Base-by-base conservation (phyloP, 228 moss, liverwort and hornwort genomes). In the Sphagnum fallax region DNA sequence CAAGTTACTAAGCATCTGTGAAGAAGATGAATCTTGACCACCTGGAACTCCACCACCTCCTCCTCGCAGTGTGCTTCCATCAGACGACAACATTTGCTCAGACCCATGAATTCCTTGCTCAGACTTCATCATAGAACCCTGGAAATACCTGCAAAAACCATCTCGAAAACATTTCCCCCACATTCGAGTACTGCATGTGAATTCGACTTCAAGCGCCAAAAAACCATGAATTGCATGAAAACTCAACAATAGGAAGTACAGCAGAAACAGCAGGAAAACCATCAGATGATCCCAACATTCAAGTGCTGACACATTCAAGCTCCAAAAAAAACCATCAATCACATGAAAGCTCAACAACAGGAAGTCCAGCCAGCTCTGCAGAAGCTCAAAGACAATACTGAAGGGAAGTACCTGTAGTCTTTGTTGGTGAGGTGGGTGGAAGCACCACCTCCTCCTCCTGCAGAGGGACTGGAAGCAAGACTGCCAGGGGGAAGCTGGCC, bases 1-100 rank as follows among this genome's bases (percentile, higher is more conserved):
- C 5, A 98, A 72, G 61, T 86, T 90, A 81, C 92, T 92, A 81
- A 98, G 71, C 15, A 92, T 88, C 61, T 93, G 91, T 32, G 32
- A 32, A 32, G 32, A 32, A 32, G 32, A 32, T 4, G 93, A 85
- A 69, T 98, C 93, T 79, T 93, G 92, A 32, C 32, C 32, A 32
- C 32, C 32, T 32, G 32, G 32, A 32, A 32, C 32, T 32, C 32
- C 32, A 32, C 32, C 32, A 61, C 92, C 88, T 11, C 91, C 67
- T 5, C 93, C 91, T 48, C 98, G 85, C 32, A 32, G 32, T 49
- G 94, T 88, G 69, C 98, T 98, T 0, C 98, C 98, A 73, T 98
- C 98, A 6, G 98, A 92, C 73, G 94, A 98, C 1, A 98, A 79
- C 52, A 94, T 88, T 80, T 98, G 98, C 81, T 98, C 98, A 0